Evolutionary conservation across 768 basidiomycete genomes (phyloP).

Genomic region (Hemileccinum rubropunctum): DNA sequence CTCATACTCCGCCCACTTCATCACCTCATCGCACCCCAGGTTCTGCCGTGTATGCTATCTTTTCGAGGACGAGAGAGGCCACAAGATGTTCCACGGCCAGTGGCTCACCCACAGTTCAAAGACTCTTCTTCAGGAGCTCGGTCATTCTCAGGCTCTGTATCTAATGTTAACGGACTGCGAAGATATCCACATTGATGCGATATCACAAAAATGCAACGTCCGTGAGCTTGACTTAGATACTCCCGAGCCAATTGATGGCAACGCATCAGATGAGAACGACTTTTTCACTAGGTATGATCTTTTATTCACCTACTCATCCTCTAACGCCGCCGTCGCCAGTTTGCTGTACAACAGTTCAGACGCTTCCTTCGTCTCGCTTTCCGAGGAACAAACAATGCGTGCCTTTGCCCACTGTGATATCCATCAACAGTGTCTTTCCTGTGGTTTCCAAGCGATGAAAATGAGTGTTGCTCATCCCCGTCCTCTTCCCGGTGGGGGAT

Average conservation of each 20-base stretch:
- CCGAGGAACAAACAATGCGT: conserved; percentile 30
- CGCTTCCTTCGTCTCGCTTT: conserved; percentile 46
- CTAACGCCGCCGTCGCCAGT: conserved; percentile 30
- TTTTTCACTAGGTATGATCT: conserved; percentile 56
- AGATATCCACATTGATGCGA: conserved; percentile 50
- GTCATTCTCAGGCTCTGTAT: conserved; percentile 61
- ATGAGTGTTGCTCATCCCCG: conserved; percentile 24
- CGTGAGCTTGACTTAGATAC: conserved; percentile 39
- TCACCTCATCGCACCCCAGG: conserved; percentile 38
- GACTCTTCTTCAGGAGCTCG: conserved; percentile 62
- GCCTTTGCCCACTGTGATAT: conserved; percentile 30
- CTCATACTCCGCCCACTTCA: background rate
- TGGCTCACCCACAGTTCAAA: conserved; percentile 67
- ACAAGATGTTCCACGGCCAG: conserved; percentile 65
- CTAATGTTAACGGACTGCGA: conserved; percentile 53
- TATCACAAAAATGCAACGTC: conserved; percentile 58
- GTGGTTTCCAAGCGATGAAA: conserved; percentile 36
- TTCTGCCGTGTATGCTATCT: conserved; percentile 69
- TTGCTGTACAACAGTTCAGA: conserved; percentile 49
- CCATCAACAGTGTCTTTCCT: conserved; percentile 48
- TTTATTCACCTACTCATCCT: background rate
- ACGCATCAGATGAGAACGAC: conserved; percentile 36
- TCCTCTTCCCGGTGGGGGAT: conserved; percentile 32
- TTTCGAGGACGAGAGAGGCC: conserved; percentile 39
- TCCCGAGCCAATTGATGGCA: conserved; percentile 47